Base-by-base conservation (phyloP, 2,329 filamentous ascomycete genomes). In the Stemphylium vesicarium region DNA sequence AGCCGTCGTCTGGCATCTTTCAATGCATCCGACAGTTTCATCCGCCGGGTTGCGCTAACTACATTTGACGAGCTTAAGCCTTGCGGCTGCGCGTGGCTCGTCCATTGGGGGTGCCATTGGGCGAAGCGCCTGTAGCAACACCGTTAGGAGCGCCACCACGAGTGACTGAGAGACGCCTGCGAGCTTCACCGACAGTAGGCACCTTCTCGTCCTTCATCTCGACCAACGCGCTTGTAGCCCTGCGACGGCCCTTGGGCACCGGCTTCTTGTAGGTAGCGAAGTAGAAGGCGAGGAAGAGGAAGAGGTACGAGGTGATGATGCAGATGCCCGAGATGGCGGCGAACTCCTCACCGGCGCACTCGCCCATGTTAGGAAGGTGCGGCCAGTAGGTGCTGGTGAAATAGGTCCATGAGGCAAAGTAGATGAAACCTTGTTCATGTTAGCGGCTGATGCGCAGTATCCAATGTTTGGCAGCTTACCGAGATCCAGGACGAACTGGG, bases 231-330 rank as follows among this genome's bases (percentile, higher is more conserved):
- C 94, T 95, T 78, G 91, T 93, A 71, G 91, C 90, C 68, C 88
- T 92, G 70, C 84, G 83, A 84, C 86, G 76, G 56, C 79, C 79
- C 83, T 92, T 94, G 74, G 85, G 86, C 77, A 87, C 85, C 59
- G 89, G 88, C 83, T 92, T 93, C 82, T 89, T 90, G 83, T 99
- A 99, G 59, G 94, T 99, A 64, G 92, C 92, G 68, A 96, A 85
- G 85, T 98, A 99, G 88, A 99, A 99, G 46, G 90, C 94, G 81
- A 99, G 96, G 87, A 99, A 99, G 66, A 99, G 90, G 62, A 98
- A 85, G 56, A 99, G 87, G 86, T 98, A 99, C 29, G 92, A 96
- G 80, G 87, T 93, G 74, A 99, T 83, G 71, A 96, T 96, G 64
- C 84, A 91, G 68, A 97, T 96, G 68, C 94, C 94, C 56, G 93